Evolutionary conservation across 768 basidiomycete genomes (phyloP), one percentile per base, ranked within the genome.

Genomic region (Lactarius psammicola): DNA sequence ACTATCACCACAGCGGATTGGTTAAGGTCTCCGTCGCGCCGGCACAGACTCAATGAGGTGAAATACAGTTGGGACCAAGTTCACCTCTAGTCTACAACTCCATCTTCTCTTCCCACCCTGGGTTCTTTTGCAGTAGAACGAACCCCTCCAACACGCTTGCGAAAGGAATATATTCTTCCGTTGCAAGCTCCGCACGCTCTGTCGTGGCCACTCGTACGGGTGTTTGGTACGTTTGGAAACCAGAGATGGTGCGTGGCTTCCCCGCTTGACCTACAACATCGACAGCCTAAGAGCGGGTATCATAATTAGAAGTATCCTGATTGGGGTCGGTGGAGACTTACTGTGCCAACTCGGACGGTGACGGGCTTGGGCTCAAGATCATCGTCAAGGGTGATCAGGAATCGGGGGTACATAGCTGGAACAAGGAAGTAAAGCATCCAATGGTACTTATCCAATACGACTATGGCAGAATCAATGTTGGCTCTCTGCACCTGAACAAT

Each of bases 361-460:
- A 97, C 92, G 2, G 94, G 90, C 62, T 87, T 80, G 74, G 82
- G 87, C 70, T 94, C 85, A 65, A 96, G 86, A 64, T 95, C 85
- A 77, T 98, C 96, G 77, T 96, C 88, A 23, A 99, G 86, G 0
- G 95, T 97, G 76, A 98, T 98, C 73, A 99, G 78, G 90, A 98
- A 98, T 63, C 95, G 88, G 40, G 97, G 97, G 79, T 94, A 96
- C 97, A 99, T 98, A 65, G 95, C 92, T 2, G 94, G 89, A 7
- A 88, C 88, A 33, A 98, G 84, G 85, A 95, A 95, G 80, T 92
- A 99, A 63, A 98, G 79, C 94, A 98, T 97, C 97, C 97, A 99
- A 78, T 98, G 97, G 70, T 92, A 90, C 76, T 89, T 95, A 74
- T 95, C 94, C 20, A 98, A 85, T 2, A 99, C 81, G 75, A 99